Conservation (phyloP, 352 stramenopile species). For the Pythium rhizo-oryzae region DNA sequence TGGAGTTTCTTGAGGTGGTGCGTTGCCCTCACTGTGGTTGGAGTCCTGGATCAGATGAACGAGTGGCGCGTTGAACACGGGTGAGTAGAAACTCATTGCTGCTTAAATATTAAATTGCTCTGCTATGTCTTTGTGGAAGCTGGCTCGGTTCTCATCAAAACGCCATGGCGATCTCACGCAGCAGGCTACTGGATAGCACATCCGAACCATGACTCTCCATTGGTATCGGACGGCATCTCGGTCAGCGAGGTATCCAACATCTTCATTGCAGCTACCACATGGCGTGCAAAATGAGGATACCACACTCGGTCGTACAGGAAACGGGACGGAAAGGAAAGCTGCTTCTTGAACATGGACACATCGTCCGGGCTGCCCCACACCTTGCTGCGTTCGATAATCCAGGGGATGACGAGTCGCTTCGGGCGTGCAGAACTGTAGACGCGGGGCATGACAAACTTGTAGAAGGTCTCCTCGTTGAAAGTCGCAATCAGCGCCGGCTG, state of each 20-base stretch:
- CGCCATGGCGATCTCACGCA: not conserved
- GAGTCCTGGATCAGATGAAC: not conserved
- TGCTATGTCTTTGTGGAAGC: not conserved
- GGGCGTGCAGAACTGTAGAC: constrained; percentile 66
- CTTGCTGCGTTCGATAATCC: constrained; percentile 79
- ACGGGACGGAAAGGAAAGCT: constrained; percentile 71
- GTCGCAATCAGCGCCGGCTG: constrained; percentile 60
- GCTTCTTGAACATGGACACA: constrained; percentile 65
- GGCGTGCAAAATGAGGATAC: constrained; percentile 68
- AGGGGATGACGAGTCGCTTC: constrained; percentile 75
- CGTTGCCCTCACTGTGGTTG: constrained; percentile 44
- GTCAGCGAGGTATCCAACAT: constrained; percentile 50
- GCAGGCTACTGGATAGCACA: constrained; percentile 61
- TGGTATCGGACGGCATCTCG: constrained; percentile 33
- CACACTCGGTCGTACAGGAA: constrained; percentile 84
- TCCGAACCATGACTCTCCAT: constrained; percentile 61
- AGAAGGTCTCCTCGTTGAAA: constrained; percentile 75
- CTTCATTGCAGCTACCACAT: constrained; percentile 78
- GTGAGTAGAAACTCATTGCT: constrained; percentile 7
- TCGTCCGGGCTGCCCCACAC: constrained; percentile 68
- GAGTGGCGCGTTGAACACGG: not conserved
- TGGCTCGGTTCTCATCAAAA: not conserved
- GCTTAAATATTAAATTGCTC: constrained; percentile 24
- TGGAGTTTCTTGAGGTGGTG: constrained; percentile 39
- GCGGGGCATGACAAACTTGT: constrained; percentile 75